Base-by-base conservation (phyloP, 768 basidiomycete species). In the Boletus tylopilopsis region DNA sequence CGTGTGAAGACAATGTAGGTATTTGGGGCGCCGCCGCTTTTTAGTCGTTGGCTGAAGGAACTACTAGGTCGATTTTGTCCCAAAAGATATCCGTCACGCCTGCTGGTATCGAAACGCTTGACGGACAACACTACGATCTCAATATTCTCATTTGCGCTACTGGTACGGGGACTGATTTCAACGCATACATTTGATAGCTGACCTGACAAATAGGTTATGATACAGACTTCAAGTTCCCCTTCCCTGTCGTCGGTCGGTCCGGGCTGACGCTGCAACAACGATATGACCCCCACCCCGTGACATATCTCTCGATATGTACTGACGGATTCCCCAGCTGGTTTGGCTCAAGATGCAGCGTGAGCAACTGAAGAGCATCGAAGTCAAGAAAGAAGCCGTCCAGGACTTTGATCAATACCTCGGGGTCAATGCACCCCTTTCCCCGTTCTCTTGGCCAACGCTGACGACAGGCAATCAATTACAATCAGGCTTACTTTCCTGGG, bases 281-380 rank as follows among this genome's bases (percentile, higher is more conserved):
- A 47, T 82, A 78, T 63, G 70, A 63, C 2, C 79, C 82, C 4
- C 71, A 80, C 55, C 81, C 84, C 2, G 63, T 64, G 11, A 76
- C 80, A 5, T 87, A 87, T 62, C 71, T 87, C 6, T 72, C 78
- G 7, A 60, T 85, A 27, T 75, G 77, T 19, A 73, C 80, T 18
- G 78, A 83, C 40, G 81, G 78, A 8, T 85, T 85, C 65, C 85
- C 85, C n/a, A 86, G 84, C 64, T 79, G 76, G 75, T 85, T 85
- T 70, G 70, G 75, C 46, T 59, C 56, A 87, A 87, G 69, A 59
- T 86, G 63, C 80, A 84, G 60, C 68, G 78, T 12, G 85, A 87
- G 68, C 69, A 78, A 19, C 50, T 84, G 62, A 81, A 79, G 67
- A 80, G 78, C 42, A 79, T 85, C 24, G 79, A 83, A 47, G 75